Conservation (phyloP, 257 asterid genomes). For the Nicotiana tomentosiformis region DNA sequence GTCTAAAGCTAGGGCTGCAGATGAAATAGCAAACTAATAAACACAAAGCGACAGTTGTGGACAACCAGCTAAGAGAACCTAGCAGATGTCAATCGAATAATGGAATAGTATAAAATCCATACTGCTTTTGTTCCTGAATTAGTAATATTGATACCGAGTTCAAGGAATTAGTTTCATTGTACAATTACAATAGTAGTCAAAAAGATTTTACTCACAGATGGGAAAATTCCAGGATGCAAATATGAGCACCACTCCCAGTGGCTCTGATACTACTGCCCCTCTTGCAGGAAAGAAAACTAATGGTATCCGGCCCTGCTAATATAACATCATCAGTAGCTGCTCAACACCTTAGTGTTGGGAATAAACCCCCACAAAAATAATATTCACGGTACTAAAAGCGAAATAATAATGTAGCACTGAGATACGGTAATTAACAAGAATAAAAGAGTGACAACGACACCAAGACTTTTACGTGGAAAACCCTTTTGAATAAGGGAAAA, state of each 20-base stretch:
- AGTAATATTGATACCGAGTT: background rate
- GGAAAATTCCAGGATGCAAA: constrained; percentile 87
- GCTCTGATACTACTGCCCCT: constrained; percentile 76
- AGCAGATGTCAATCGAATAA: background rate
- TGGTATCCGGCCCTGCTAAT: constrained; percentile 54
- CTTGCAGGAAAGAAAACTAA: constrained; percentile 60
- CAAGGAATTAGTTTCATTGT: background rate
- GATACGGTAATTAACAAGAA: too few relatives aligned
- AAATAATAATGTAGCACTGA: too few relatives aligned
- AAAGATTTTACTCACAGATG: constrained; percentile 48
- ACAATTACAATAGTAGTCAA: background rate
- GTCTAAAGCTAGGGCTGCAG: constrained; percentile 68
- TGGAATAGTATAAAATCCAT: background rate
- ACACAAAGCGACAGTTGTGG: constrained; percentile 1
- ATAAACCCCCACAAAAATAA: too few relatives aligned
- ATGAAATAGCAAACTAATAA: background rate
- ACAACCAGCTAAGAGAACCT: background rate
- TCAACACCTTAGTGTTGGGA: background rate
- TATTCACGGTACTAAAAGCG: too few relatives aligned
- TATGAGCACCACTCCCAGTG: constrained; percentile 80
- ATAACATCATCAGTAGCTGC: constrained; percentile 12
- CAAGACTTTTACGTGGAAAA: too few relatives aligned
- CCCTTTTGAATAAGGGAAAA: too few relatives aligned
- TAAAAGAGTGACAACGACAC: too few relatives aligned
- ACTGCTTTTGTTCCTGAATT: background rate